Evolutionary conservation across 108 stramenopile genomes (phyloP).

Genomic region (Cyclotella atomus): DNA sequence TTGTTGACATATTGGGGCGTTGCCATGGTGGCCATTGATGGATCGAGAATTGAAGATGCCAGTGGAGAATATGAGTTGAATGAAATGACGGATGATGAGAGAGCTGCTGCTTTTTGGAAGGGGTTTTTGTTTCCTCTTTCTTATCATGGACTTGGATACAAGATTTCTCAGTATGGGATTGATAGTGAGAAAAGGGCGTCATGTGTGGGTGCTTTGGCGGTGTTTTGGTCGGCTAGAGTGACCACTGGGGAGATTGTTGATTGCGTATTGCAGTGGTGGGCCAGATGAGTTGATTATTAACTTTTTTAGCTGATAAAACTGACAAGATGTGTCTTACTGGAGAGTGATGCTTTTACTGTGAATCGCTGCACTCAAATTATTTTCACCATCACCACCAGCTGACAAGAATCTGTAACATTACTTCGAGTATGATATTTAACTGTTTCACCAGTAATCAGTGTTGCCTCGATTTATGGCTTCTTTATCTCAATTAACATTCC

Average conservation of each 20-base stretch:
- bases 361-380: too few species aligned
- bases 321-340: too few species aligned
- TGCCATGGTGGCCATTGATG: slow-evolving; percentile 69
- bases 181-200: slow-evolving; percentile 45
- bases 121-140: slow-evolving; percentile 74
- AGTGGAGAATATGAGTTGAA: slow-evolving; percentile 23
- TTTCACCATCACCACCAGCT: too few species aligned
- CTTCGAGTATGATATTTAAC: too few species aligned
- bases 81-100: slow-evolving; percentile 40
- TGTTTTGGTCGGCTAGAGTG: slow-evolving; percentile 77
- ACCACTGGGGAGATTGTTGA: slow-evolving; percentile 66
- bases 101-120: slow-evolving; percentile 54
- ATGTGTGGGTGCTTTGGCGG: slow-evolving; percentile 71
- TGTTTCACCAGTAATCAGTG: too few species aligned
- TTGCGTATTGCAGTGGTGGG: slow-evolving; percentile 34
- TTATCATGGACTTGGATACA: slow-evolving; percentile 67
- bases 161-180: slow-evolving; percentile 67
- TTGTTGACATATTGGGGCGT: slow-evolving; percentile 72
- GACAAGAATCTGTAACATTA: too few species aligned
- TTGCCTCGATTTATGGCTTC: too few species aligned
- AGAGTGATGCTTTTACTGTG: too few species aligned
- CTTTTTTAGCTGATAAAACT: too few species aligned
- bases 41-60: slow-evolving; percentile 33
- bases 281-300: not conserved
- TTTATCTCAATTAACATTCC: too few species aligned